Conservation (phyloP, 2,329 filamentous ascomycete species). For the Xylaria multiplex region DNA sequence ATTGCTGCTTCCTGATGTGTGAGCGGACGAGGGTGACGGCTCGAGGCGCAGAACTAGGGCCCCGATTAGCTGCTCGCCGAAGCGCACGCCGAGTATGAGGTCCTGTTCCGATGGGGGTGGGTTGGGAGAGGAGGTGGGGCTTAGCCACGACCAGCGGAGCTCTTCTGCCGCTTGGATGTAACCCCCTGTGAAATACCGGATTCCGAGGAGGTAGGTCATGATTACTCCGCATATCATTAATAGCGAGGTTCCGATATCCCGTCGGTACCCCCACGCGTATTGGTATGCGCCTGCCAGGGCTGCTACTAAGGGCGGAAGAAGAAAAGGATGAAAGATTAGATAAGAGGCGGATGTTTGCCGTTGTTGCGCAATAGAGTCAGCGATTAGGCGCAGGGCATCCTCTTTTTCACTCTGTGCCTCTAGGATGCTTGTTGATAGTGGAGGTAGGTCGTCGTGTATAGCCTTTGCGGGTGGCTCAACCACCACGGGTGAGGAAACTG, state of each 20-base stretch:
- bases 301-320: slow-evolving; percentile 59
- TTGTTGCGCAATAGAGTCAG: slow-evolving; percentile 86
- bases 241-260: slow-evolving; percentile 65
- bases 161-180: slow-evolving; percentile 73
- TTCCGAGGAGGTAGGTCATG: slow-evolving; percentile 70
- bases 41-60: slow-evolving; percentile 75
- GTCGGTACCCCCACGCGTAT: slow-evolving; percentile 31
- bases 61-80: slow-evolving; percentile 75
- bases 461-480: slow-evolving; percentile 53
- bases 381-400: slow-evolving; percentile 76
- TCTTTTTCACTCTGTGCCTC: slow-evolving; percentile 68
- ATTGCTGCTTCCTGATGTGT: slow-evolving; percentile 26
- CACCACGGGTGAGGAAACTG: slow-evolving; percentile 52
- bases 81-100: slow-evolving; percentile 72
- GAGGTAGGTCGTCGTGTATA: slow-evolving; percentile 65
- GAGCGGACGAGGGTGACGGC: slow-evolving; percentile 45
- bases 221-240: slow-evolving; percentile 69
- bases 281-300: slow-evolving; percentile 58
- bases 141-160: slow-evolving; percentile 71
- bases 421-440: slow-evolving; percentile 70
- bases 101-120: slow-evolving; percentile 56
- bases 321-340: slow-evolving; percentile 71
- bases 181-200: slow-evolving; percentile 67
- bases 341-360: slow-evolving; percentile 72
- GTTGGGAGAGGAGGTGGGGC: slow-evolving; percentile 44